Percentiles rank a stretch among this genome's conserved stretches.
These are phyloP conservation scores for Cryptosporidium meleagridis DNA, from an alignment of 169 alveolate species.

Conservation along the genomic window DNA sequence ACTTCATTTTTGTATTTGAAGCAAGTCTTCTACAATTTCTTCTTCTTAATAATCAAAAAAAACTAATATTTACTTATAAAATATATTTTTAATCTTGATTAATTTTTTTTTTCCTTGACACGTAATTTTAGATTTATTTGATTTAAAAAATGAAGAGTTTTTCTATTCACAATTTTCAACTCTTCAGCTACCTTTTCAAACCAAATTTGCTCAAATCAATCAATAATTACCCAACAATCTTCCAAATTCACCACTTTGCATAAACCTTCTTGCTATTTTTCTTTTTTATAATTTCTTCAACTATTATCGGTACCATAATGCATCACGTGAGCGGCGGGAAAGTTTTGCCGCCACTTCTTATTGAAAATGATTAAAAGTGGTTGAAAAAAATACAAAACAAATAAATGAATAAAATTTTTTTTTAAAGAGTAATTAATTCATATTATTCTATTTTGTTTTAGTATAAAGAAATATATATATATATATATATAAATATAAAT, in stretches of 20 bases:
- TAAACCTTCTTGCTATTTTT: neutral
- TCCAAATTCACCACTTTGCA: neutral
- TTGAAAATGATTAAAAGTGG: no score
- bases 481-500: no score
- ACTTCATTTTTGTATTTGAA: slow-evolving; percentile 57
- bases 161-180: neutral
- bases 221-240: no score
- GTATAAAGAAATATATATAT: no score
- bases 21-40: neutral
- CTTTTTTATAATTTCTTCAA: neutral
- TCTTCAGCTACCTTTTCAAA: neutral
- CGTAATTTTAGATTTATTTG: neutral
- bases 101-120: no score
- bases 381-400: no score
- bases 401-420: neutral
- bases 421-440: neutral
- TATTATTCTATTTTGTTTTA: no score
- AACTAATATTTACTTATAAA: no score
- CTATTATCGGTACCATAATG: neutral
- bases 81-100: no score
- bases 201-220: no score
- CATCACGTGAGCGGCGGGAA: neutral
- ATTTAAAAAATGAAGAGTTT: no score
- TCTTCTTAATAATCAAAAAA: neutral
- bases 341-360: neutral